Percentiles rank a stretch among this genome's conserved stretches.
phyloP scores from a whole-genome alignment of 148 eudicot genomes.

The Gaultheria prostrata region DNA sequence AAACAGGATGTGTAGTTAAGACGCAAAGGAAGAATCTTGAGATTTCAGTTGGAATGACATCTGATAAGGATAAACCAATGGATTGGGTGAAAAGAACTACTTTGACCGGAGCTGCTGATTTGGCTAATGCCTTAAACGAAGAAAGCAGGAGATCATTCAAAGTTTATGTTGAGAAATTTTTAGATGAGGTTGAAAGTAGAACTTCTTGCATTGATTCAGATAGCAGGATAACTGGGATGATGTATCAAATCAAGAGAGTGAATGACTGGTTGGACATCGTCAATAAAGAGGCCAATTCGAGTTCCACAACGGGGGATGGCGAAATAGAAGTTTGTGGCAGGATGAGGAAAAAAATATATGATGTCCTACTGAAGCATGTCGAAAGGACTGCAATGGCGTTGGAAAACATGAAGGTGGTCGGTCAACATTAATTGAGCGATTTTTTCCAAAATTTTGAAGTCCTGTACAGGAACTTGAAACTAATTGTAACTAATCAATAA shows the following conservation, averaged over 20 bases:
- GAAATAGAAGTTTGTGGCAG: conserved; percentile 33
- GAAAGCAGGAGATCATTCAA: conserved; percentile 40
- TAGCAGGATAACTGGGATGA: conserved; percentile 30
- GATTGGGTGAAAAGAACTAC: conserved; percentile 38
- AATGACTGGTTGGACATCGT: conserved; percentile 42
- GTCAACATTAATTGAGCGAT: conserved; percentile 15
- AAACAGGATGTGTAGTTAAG: conserved; percentile 16
- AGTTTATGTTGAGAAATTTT: conserved; percentile 34
- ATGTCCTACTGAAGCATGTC: conserved; percentile 43
- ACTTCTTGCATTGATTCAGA: conserved; percentile 15
- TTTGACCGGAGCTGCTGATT: conserved; percentile 15
- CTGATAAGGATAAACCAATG: conserved; percentile 23
- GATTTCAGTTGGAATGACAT: conserved; percentile 18
- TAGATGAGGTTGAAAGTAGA: conserved; percentile 41
- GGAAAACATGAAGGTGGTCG: conserved; percentile 22
- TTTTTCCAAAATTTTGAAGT: not conserved
- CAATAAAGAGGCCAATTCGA: conserved; percentile 17
- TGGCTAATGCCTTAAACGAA: conserved; percentile 32
- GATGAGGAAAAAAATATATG: conserved; percentile 41
- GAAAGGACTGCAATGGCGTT: conserved; percentile 52
- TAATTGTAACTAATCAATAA: not conserved
- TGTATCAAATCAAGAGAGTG: conserved; percentile 47
- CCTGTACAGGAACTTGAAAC: not conserved
- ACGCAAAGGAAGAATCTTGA: conserved; percentile 24
- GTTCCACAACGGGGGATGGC: conserved; percentile 10